These are phyloP conservation scores for Spathaspora sp. DNA, from an alignment of 1,139 yeast species.

Conservation along the genomic window DNA sequence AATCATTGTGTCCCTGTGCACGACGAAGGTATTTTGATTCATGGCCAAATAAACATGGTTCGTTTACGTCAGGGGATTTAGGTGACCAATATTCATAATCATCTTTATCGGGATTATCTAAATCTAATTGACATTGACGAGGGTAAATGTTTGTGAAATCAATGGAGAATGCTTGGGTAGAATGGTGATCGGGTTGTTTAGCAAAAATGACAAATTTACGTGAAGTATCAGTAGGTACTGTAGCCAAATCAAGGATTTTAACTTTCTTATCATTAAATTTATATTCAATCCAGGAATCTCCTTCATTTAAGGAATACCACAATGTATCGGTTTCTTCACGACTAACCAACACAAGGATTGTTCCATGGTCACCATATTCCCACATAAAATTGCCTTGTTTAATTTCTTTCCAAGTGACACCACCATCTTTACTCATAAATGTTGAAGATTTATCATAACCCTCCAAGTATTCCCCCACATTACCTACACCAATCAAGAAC, in stretches of 20 bases:
- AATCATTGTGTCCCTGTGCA: slow-evolving; percentile 55
- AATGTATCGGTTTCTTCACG: slow-evolving; percentile 57
- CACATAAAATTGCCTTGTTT: slow-evolving; percentile 76
- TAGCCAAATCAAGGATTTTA: slow-evolving; percentile 69
- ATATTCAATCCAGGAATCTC: slow-evolving; percentile 70
- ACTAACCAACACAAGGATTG: slow-evolving; percentile 72
- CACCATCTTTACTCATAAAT: slow-evolving; percentile 83
- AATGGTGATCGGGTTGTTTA: slow-evolving; percentile 13
- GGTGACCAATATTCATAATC: slow-evolving; percentile 90
- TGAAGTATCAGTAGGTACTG: slow-evolving; percentile 89
- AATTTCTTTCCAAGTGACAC: slow-evolving; percentile 82
- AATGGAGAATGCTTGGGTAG: slow-evolving; percentile 46
- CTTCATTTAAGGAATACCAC: slow-evolving; percentile 75
- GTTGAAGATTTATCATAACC: slow-evolving; percentile 58
- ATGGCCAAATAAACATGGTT: slow-evolving; percentile 82
- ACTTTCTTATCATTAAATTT: slow-evolving; percentile 60
- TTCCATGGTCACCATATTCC: slow-evolving; percentile 97
- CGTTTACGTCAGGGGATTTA: slow-evolving; percentile 50
- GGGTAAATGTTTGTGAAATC: slow-evolving; percentile 69
- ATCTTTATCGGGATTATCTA: slow-evolving; percentile 54
- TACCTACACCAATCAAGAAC: slow-evolving; percentile 82
- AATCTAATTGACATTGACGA: slow-evolving; percentile 71
- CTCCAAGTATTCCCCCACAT: slow-evolving; percentile 69
- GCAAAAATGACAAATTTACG: slow-evolving; percentile 56
- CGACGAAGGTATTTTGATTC: slow-evolving; percentile 77